Evolutionary conservation across 202 grass and related monocot species (phyloP).

Genomic region (Hordeum pubiflorum): DNA sequence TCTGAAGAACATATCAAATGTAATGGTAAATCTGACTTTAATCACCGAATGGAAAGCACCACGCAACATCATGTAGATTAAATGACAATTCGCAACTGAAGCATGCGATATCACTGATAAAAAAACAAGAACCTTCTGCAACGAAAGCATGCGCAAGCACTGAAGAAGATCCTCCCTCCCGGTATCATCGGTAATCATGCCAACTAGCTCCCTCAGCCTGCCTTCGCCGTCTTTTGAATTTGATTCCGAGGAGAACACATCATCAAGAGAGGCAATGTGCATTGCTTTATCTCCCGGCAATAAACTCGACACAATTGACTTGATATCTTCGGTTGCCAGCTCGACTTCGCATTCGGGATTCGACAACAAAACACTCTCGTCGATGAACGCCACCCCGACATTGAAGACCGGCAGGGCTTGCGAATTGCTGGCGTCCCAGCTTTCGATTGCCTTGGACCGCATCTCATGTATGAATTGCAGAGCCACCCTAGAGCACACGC

Average conservation of each 20-base stretch:
- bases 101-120: constrained; percentile 23
- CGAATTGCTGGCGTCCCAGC: constrained; percentile 79
- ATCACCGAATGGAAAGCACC: constrained; percentile 3
- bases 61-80: background rate
- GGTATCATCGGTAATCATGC: constrained; percentile 56
- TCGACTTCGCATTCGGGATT: constrained; percentile 20
- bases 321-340: constrained; percentile 41
- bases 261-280: constrained; percentile 45
- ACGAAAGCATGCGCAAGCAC: constrained; percentile 48
- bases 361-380: constrained; percentile 39
- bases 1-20: constrained; percentile 31
- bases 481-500: constrained; percentile 41
- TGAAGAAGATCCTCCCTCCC: constrained; percentile 78
- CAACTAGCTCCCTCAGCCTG: constrained; percentile 39
- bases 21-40: background rate
- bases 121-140: constrained; percentile 58
- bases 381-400: constrained; percentile 54
- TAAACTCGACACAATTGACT: constrained; percentile 38
- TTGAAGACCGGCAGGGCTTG: constrained; percentile 69
- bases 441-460: constrained; percentile 65
- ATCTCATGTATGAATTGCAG: constrained; percentile 88
- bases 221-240: constrained; percentile 24
- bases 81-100: constrained; percentile 27
- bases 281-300: constrained; percentile 38
- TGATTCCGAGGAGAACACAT: constrained; percentile 30